These are phyloP conservation scores for Phytophthora melonis DNA, from an alignment of 352 stramenopile species.

Conservation along the genomic window DNA sequence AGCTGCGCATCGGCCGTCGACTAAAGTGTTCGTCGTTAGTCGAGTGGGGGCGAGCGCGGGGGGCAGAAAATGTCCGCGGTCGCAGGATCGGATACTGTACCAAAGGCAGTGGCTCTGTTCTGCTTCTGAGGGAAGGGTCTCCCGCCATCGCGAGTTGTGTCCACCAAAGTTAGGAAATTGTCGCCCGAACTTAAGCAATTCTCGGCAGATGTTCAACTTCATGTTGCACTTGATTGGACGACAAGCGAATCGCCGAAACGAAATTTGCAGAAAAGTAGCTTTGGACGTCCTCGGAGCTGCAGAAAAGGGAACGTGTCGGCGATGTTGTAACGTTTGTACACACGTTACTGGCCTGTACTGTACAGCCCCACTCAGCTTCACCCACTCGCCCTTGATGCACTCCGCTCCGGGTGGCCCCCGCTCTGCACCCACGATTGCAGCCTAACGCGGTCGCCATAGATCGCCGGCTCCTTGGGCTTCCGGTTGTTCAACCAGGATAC, in stretches of 20 bases:
- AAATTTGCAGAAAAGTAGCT: constrained; percentile 16
- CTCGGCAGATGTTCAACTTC: not conserved
- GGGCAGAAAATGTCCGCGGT: constrained; percentile 12
- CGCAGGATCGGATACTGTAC: not conserved
- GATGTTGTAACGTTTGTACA: not conserved
- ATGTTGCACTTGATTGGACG: constrained; percentile 13
- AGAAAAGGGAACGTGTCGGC: constrained; percentile 19
- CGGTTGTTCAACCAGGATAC: constrained; percentile 37
- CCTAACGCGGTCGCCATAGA: constrained; percentile 28
- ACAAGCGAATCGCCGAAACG: constrained; percentile 29
- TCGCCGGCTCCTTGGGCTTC: constrained; percentile 19
- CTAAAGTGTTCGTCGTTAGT: constrained; percentile 5
- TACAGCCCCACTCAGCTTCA: constrained; percentile 19
- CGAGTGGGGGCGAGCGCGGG: not conserved
- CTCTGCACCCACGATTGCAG: constrained; percentile 29
- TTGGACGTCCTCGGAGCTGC: constrained; percentile 2
- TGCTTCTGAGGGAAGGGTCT: not conserved
- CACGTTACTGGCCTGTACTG: no score
- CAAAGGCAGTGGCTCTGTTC: not conserved
- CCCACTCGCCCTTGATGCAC: constrained; percentile 29
- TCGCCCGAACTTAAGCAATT: constrained; percentile 9
- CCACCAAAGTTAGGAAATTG: not conserved
- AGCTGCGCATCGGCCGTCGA: not conserved
- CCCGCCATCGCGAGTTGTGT: constrained; percentile 9
- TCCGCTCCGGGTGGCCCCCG: constrained; percentile 3